Evolutionary conservation across 805 yeast genomes (phyloP), one percentile per base, ranked within the genome.

Genomic region (Naumovozyma castellii): DNA sequence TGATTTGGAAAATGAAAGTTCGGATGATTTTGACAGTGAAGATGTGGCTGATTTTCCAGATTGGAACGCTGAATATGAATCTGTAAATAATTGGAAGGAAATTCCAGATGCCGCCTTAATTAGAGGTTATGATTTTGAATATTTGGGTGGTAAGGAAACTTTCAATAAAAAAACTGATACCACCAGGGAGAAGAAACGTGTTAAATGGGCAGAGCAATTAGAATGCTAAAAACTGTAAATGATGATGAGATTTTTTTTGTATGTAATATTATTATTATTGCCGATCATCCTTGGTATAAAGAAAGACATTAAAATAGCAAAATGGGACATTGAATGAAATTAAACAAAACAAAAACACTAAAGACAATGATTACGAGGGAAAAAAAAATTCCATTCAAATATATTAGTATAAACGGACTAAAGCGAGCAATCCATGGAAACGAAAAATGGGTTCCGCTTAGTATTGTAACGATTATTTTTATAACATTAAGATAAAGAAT

Each of bases 101-200:
- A 12, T 36, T 3, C 42, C 41, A 13, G 62, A 57, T 35, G 56
- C 55, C 16, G 62, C 62, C 14, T 41, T 56, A 18, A 57, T 57
- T 30, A 49, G 59, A 42, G 62, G 57, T 5, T 56, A 47, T 43
- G 51, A 51, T 27, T 50, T 46, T 35, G 41, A 49, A 18, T 10
- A 29, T 29, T 8, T 29, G 32, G 13, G 13, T 29, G 32, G 32
- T 29, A 13, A 29, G 5, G 5, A 9, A 29, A 5, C 5, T n/a
- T n/a, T n/a, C n/a, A n/a, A n/a, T 29, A 13, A 13, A 29, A 14
- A n/a, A 33, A 33, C 27, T 13, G 13, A 17, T 19, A 27, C 17
- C 13, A n/a, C 15, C 32, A 29, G 15, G 32, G 28, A 8, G 28
- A 22, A 31, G 12, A 42, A 42, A 35, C 19, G 29, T 18, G 42